Percentiles rank a stretch among this genome's conserved stretches.
Conservation (phyloP, 768 basidiomycete species). For the Phanerochaete carnosa region DNA sequence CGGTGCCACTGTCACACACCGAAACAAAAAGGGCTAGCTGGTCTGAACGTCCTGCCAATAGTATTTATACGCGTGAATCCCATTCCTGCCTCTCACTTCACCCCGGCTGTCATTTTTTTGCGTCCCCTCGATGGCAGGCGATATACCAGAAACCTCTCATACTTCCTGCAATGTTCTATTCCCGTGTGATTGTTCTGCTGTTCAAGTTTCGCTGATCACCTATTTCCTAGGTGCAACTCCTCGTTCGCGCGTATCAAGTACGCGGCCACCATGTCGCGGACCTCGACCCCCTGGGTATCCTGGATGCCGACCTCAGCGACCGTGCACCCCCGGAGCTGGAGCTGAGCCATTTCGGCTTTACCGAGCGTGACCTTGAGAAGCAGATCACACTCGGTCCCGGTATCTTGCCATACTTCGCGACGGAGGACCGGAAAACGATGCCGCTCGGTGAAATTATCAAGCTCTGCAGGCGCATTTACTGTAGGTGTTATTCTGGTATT, state of each 20-base stretch:
- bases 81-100: too few relatives aligned
- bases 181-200: neutral
- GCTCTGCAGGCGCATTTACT: conserved; percentile 89
- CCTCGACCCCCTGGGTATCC: conserved; percentile 92
- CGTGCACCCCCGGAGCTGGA: conserved; percentile 85
- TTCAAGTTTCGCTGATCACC: neutral
- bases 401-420: conserved; percentile 93
- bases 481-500: conserved; percentile 41
- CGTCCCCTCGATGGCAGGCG: too few relatives aligned
- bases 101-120: too few relatives aligned
- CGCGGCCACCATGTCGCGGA: conserved; percentile 96
- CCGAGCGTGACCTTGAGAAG: conserved; percentile 90
- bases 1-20: neutral
- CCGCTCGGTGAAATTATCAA: conserved; percentile 88
- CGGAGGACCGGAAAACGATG: conserved; percentile 83
- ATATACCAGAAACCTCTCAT: too few relatives aligned
- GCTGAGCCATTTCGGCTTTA: conserved; percentile 92
- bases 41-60: too few relatives aligned
- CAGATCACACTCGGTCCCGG: conserved; percentile 94
- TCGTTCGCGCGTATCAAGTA: conserved; percentile 98
- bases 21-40: too few relatives aligned
- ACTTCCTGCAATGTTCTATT: neutral
- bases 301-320: conserved; percentile 81
- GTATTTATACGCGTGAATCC: too few relatives aligned
- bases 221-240: conserved; percentile 78